Base-by-base conservation (phyloP, 225 moss, liverwort and hornwort genomes). In the Takakia lepidozioides region DNA sequence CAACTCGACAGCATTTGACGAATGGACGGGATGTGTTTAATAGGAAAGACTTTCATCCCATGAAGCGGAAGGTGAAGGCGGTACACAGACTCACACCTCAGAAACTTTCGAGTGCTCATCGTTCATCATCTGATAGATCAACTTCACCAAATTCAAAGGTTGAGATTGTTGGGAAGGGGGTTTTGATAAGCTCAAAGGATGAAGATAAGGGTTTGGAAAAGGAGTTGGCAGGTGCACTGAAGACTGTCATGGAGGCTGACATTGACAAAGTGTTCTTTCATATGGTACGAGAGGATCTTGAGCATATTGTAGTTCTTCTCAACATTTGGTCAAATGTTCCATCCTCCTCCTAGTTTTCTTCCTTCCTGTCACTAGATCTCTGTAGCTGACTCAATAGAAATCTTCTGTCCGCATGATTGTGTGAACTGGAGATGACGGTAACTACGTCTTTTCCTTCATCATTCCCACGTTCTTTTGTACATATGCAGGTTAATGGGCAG, bases 241-340 rank as follows among this genome's bases (percentile, higher is more conserved):
- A 70, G 71, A 55, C 64, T 43, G 81, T 93, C 16, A 89, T 84
- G 84, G 89, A 89, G 5, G 86, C 87, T 57, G 93, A 93, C 63
- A 67, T 65, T 28, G 59, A 79, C 28, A 69, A 76, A 38, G 74
- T 79, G 51, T 89, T 93, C 55, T 57, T 60, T 58, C 80, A 63
- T 55, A 57, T 67, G 80, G 80, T 80, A 80, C 6, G 43, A n/a
- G n/a, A n/a, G n/a, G n/a, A n/a, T n/a, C n/a, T n/a, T n/a, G n/a
- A n/a, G n/a, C n/a, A n/a, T n/a, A n/a, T n/a, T n/a, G n/a, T n/a
- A n/a, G n/a, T n/a, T n/a, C n/a, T n/a, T n/a, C n/a, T n/a, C n/a
- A n/a, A n/a, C n/a, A n/a, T n/a, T n/a, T n/a, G n/a, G n/a, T n/a
- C n/a, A n/a, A n/a, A n/a, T n/a, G n/a, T n/a, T n/a, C n/a, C n/a